Base-by-base conservation (phyloP, 2,329 filamentous ascomycete genomes). In the Sclerotinia sclerotiorum region DNA sequence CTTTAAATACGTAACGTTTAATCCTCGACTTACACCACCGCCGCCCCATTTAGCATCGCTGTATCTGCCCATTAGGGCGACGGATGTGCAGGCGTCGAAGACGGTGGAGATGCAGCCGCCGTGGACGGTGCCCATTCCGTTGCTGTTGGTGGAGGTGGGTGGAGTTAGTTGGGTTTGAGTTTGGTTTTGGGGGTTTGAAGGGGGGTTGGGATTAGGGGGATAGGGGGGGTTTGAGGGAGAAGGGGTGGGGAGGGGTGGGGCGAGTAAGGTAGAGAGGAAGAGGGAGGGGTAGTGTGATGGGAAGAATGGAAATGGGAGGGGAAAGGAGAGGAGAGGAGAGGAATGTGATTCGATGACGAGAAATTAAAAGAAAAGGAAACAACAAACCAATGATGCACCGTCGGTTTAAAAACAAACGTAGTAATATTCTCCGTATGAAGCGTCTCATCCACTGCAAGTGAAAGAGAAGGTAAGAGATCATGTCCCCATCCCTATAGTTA, bases 81-180 rank as follows among this genome's bases (percentile, higher is more conserved):
- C 35, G 15, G 29, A 39, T 10, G 57, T 60, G n/a, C 35, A 42
- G 32, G 24, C 57, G n/a, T 60, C 57, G 57, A 60, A 60, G 35
- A 60, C 35, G 39, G 57, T 60, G 21, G 57, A n/a, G 35, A 60
- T 60, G n/a, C 35, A 60, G 5, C 57, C 57, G 24, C 57, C 57
- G 17, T 60, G 57, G 2, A 60, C 35, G 57, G 35, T 60, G 24
- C 35, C 39, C 29, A 39, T 56, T 39, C 29, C 32, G 21, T 56
- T 56, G 13, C 54, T 56, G 11, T 5, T 29, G 4, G n/a, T n/a
- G n/a, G n/a, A n/a, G 11, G 48, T 39, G 42, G 39, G 46, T 21
- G 7, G 11, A 21, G 6, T 60, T 42, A 10, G 5, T 42, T 13
- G 39, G 39, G 13, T 15, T 42, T 42, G 35, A 6, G 11, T 35